These are phyloP conservation scores for Bodo saltans DNA, from an alignment of 78 protist genomes.

Conservation along the genomic window DNA sequence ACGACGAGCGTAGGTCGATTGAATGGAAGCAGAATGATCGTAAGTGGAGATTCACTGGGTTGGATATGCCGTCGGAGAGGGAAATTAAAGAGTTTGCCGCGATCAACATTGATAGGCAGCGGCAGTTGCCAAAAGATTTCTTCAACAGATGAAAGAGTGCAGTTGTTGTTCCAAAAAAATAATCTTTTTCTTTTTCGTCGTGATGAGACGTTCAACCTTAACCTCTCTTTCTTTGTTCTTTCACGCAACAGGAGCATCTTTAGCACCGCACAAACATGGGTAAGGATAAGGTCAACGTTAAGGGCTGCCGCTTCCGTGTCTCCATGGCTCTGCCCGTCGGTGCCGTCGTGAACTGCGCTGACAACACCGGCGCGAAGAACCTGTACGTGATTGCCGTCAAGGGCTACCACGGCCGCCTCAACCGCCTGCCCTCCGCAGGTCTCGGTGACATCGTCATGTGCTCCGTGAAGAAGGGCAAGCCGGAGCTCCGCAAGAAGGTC, in stretches of 20 bases:
- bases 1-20: background rate
- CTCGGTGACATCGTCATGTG: slow-evolving; percentile 94
- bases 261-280: no score
- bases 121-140: no score
- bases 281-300: background rate
- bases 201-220: no score
- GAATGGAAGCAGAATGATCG: background rate
- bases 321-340: slow-evolving; percentile 86
- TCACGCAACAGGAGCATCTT: no score
- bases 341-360: slow-evolving; percentile 98
- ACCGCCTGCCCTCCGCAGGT: slow-evolving; percentile 93
- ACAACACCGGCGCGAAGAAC: slow-evolving; percentile 99
- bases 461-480: slow-evolving; percentile 99
- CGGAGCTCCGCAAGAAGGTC: slow-evolving; percentile 95
- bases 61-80: background rate
- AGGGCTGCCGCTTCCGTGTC: slow-evolving; percentile 76
- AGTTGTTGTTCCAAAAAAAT: no score
- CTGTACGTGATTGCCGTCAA: slow-evolving; percentile 96
- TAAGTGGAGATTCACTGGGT: background rate
- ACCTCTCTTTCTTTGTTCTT: no score
- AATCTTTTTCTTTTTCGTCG: no score
- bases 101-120: background rate
- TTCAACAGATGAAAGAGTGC: no score
- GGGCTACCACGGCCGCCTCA: slow-evolving; percentile 83
- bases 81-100: background rate